Conservation (phyloP, 345 rosid genomes). For the Eucalyptus regnans region DNA sequence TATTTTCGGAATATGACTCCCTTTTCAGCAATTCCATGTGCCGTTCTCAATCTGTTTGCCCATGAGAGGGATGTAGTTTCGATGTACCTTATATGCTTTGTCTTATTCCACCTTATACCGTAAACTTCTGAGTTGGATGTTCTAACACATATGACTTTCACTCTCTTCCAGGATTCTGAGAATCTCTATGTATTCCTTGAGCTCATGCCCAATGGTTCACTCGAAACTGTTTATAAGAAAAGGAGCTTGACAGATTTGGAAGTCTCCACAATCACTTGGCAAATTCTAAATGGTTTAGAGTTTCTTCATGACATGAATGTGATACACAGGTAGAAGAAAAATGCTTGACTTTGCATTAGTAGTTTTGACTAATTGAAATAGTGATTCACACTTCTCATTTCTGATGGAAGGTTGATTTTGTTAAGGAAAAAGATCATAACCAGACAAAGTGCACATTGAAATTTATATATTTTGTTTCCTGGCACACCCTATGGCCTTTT, state of each 20-base stretch:
- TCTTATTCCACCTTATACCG: accelerated
- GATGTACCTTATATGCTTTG: neutral
- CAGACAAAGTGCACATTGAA: too few relatives aligned
- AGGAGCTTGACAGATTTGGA: accelerated
- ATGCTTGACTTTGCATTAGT: too few relatives aligned
- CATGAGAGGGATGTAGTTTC: neutral
- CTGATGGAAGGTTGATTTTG: too few relatives aligned
- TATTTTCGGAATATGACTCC: neutral
- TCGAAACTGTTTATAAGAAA: accelerated
- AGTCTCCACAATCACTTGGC: accelerated
- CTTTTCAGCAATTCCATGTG: neutral
- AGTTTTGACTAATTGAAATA: too few relatives aligned
- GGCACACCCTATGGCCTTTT: neutral
- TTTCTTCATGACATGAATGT: accelerated
- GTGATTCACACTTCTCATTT: too few relatives aligned
- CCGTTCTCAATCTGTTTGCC: neutral
- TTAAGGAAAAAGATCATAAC: accelerated
- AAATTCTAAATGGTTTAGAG: accelerated
- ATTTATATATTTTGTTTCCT: neutral
- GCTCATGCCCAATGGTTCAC: accelerated
- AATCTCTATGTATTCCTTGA: neutral
- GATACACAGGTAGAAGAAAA: too few relatives aligned
- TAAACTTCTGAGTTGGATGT: neutral
- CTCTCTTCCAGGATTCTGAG: neutral
- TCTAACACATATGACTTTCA: neutral